Evolutionary conservation across 805 yeast species (phyloP), one percentile per base, ranked within the genome.

Genomic region (Starmerella stellata): DNA sequence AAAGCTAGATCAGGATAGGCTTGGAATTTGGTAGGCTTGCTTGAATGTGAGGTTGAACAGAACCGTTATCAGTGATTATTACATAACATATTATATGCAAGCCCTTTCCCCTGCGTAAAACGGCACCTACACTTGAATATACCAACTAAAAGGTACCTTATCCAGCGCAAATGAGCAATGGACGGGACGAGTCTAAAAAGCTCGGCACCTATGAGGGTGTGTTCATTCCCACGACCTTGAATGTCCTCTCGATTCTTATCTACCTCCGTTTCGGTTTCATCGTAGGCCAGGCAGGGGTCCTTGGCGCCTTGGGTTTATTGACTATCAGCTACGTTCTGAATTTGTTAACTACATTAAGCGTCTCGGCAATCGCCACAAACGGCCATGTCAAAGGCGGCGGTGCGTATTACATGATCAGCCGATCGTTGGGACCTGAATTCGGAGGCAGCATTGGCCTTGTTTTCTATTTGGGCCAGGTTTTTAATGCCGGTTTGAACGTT

Each of bases 351-450:
- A 81, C 93, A 0, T 59, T 90, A 47, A 80, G 94, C 17, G 75
- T 90, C 42, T 79, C 93, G 39, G 98, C 98, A 1, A 90, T 90
- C 44, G 82, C 95, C 2, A 90, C 99, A 2, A 90, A 90, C 54
- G 99, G 99, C 18, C 82, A 93, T 0, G 96, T 90, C 2, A 71
- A 83, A 48, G 96, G 96, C 13, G 99, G 99, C 14, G 99, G 99
- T 35, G 95, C 96, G 0, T 90, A 90, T 55, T 90, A 83, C 52
- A 90, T 90, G 95, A 82, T 90, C 43, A 78, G 93, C 25, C 67
- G 99, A 48, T 77, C 93, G 25, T 62, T 90, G 44, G 99, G 99
- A 0, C 95, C 95, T 3, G 99, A 90, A 55, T 90, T 90, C 59
- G 99, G 99, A 21, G 98, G 98, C 3, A 78, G 95, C 3, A 87